Evolutionary conservation across 2,329 filamentous ascomycete genomes (phyloP).

Genomic region (Sclerotinia minor): DNA sequence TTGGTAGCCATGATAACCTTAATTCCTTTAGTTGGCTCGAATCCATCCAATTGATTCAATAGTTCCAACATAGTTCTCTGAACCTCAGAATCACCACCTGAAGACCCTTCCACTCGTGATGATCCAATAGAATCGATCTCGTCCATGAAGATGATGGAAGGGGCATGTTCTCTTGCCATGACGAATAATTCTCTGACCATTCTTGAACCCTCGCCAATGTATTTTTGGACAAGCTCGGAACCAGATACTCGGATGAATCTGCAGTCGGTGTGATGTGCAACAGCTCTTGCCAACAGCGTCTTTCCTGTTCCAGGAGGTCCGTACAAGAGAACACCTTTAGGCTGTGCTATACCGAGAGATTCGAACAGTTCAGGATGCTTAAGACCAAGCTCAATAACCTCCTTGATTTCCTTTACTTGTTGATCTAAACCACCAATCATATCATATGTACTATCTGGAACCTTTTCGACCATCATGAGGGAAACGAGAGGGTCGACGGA

Average conservation of each 20-base stretch:
- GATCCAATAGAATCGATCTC: conserved; percentile 99
- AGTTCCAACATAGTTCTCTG: conserved; percentile 98
- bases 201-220: conserved; percentile 95
- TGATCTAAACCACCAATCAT: conserved; percentile 99
- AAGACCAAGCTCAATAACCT: conserved; percentile 96
- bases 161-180: conserved; percentile 97
- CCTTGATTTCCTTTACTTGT: conserved; percentile 99
- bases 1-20: conserved; percentile 99
- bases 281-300: conserved; percentile 89
- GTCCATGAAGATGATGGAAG: conserved; percentile 99
- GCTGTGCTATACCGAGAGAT: conserved; percentile 96
- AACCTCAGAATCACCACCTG: conserved; percentile 94
- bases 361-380: conserved; percentile 99
- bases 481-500: conserved; percentile 98
- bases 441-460: conserved; percentile 98
- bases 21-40: conserved; percentile 99
- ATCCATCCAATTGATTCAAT: conserved; percentile 96
- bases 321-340: conserved; percentile 95
- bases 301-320: conserved; percentile 97
- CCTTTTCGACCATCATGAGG: conserved; percentile 99
- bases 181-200: conserved; percentile 99
- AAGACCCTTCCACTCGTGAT: conserved; percentile 92
- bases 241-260: conserved; percentile 98
- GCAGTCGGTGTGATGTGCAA: conserved; percentile 98
- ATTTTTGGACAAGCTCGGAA: conserved; percentile 96